Conservation (phyloP, 495 filamentous ascomycete species). For the Acidiella bohemica region DNA sequence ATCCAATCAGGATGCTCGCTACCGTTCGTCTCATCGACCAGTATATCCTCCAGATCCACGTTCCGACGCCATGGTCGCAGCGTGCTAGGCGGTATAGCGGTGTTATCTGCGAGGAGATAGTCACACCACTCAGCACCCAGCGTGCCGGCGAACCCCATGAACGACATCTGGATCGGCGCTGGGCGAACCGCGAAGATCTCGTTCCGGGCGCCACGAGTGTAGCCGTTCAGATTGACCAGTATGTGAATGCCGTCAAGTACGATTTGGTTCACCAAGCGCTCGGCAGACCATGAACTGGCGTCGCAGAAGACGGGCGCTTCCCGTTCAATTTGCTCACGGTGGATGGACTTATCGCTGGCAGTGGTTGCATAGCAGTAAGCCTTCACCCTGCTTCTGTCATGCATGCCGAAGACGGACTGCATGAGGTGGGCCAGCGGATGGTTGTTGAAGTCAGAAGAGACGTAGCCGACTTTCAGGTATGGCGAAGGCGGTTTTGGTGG, state of each 20-base stretch:
- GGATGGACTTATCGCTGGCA: constrained; percentile 74
- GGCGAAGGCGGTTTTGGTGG: constrained; percentile 75
- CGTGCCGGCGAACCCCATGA: constrained; percentile 98
- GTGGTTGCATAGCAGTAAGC: constrained; percentile 98
- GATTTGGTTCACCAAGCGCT: constrained; percentile 78
- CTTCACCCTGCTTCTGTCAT: constrained; percentile 56
- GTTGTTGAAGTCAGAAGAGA: constrained; percentile 98
- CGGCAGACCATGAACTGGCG: constrained; percentile 73
- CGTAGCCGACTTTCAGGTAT: constrained; percentile 79
- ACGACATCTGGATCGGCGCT: constrained; percentile 97
- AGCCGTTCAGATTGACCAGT: constrained; percentile 92
- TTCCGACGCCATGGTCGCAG: constrained; percentile 66
- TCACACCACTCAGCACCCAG: constrained; percentile 98
- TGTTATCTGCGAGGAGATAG: constrained; percentile 82
- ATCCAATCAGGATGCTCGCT: constrained; percentile 66
- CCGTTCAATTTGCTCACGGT: constrained; percentile 85
- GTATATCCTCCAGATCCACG: constrained; percentile 54
- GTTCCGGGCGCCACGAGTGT: constrained; percentile 92
- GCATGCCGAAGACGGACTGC: constrained; percentile 96
- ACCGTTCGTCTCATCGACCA: constrained; percentile 53
- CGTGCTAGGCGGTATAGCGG: constrained; percentile 71
- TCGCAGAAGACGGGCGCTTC: constrained; percentile 90
- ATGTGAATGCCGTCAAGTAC: constrained; percentile 92
- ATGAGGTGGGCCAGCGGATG: constrained; percentile 94
- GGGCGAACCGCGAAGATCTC: constrained; percentile 94